Evolutionary conservation across 805 yeast genomes (phyloP), one percentile per base, ranked within the genome.

Genomic region (Blastobotrys parvus): DNA sequence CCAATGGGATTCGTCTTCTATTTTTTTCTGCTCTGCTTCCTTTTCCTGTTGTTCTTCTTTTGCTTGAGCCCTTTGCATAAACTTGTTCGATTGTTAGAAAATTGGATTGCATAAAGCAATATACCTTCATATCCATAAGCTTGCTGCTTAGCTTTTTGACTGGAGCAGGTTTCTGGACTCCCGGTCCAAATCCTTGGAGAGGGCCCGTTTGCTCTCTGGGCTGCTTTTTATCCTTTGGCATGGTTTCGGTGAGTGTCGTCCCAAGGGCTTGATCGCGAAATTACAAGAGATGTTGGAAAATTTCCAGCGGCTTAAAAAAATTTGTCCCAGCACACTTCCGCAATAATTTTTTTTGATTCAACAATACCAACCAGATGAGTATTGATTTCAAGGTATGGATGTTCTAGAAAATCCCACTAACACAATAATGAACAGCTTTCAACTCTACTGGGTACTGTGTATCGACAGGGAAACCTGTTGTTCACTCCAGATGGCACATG

Each of bases 401-500:
- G 17, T 8, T 25, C 29, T 11, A 7, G 29, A 25, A 11, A 25
- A 25, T 11, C 29, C n/a, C n/a, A n/a, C n/a, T n/a, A n/a, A n/a
- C n/a, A n/a, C n/a, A n/a, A n/a, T n/a, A n/a, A n/a, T n/a, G n/a
- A n/a, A n/a, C 68, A 81, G 72, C 82, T 92, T 55, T 79, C 94
- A 27, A 92, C 90, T 64, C 70, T 92, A 25, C 68, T 92, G 54
- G 98, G 98, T 22, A 89, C 97, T 0, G 97, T 92, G 2, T 92
- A 92, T 59, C 71, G 94, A 39, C 85, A 82, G 58, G 98, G 97
- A n/a, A 88, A 90, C 60, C 65, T 92, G 21, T 70, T 81, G 3
- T 92, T 82, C 66, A 80, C 94, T 1, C 77, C 80, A 1, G 96
- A 89, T 58, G 98, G 98, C 2, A 77, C 82, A 8, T 74, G 77